Evolutionary conservation across 148 eudicot species (phyloP).

Genomic region (Amaranthus palmeri): DNA sequence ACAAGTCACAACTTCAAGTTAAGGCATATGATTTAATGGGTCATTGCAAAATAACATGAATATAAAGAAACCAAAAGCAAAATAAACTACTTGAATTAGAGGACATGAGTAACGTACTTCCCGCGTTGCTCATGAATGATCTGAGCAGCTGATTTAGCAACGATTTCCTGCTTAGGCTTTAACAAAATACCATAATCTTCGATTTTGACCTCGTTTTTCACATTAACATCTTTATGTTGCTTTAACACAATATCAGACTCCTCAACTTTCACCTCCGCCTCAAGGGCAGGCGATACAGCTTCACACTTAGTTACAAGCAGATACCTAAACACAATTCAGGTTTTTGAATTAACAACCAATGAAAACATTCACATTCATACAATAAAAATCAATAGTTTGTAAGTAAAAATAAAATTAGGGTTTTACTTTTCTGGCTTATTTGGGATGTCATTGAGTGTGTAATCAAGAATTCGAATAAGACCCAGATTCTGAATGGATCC

Average conservation of each 20-base stretch:
- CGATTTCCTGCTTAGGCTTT: constrained; percentile 69
- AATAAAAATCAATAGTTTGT: neutral
- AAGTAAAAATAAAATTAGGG: neutral
- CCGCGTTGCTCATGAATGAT: constrained; percentile 70
- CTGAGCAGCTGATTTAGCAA: constrained; percentile 88
- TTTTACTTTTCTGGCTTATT: constrained; percentile 76
- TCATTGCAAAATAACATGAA: neutral
- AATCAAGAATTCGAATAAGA: constrained; percentile 62
- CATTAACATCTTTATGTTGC: constrained; percentile 31
- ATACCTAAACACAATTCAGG: constrained; percentile 41
- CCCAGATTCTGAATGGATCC: constrained; percentile 86
- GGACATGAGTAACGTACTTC: constrained; percentile 47
- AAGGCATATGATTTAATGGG: neutral
- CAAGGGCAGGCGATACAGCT: constrained; percentile 73
- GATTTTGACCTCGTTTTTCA: constrained; percentile 26
- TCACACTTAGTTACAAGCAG: constrained; percentile 75
- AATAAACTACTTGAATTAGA: neutral
- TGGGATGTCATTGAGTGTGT: constrained; percentile 76
- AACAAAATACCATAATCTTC: constrained; percentile 47
- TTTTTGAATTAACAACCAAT: neutral
- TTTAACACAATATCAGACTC: constrained; percentile 12
- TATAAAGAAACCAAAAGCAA: neutral
- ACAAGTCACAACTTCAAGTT: too few species aligned
- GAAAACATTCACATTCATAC: neutral
- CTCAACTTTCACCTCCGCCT: constrained; percentile 45